Evolutionary conservation across 352 stramenopile genomes (phyloP).

Genomic region (Nothophytophthora sp.): DNA sequence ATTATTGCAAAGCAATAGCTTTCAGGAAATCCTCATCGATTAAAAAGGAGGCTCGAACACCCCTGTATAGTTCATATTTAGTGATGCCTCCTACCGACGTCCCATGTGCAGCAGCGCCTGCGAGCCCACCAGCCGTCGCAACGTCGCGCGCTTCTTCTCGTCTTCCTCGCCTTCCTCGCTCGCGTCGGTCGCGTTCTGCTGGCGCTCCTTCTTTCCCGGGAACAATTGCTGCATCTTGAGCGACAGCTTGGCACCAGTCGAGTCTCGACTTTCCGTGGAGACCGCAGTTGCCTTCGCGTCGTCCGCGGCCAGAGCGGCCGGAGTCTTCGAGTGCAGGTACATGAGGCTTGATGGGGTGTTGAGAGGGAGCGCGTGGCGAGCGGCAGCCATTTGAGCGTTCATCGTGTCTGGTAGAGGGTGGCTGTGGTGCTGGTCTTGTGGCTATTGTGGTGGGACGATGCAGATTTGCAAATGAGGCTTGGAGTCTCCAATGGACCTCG

Average conservation of each 20-base stretch:
- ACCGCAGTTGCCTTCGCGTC: neutral
- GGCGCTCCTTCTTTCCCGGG: neutral
- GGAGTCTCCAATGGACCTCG: too few species aligned
- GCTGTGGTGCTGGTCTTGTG: too few species aligned
- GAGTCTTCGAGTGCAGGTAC: neutral
- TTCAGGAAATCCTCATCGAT: too few species aligned
- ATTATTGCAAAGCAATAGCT: too few species aligned
- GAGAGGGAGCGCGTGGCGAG: neutral
- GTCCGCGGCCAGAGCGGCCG: neutral
- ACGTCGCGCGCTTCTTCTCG: neutral
- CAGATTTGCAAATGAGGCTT: too few species aligned
- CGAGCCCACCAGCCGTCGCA: neutral
- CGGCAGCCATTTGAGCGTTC: neutral
- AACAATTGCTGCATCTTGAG: neutral
- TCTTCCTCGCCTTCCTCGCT: too few species aligned
- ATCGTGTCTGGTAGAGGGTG: neutral
- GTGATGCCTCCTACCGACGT: neutral
- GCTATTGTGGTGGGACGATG: too few species aligned
- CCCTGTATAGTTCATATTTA: too few species aligned
- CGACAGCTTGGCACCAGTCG: neutral
- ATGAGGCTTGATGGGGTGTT: neutral
- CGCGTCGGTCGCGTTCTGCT: neutral
- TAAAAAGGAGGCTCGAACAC: too few species aligned
- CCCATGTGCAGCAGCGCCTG: neutral
- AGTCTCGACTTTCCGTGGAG: neutral